These are phyloP conservation scores for Trichoderma sp. DNA, from an alignment of 2,329 filamentous ascomycete genomes.

Conservation along the genomic window DNA sequence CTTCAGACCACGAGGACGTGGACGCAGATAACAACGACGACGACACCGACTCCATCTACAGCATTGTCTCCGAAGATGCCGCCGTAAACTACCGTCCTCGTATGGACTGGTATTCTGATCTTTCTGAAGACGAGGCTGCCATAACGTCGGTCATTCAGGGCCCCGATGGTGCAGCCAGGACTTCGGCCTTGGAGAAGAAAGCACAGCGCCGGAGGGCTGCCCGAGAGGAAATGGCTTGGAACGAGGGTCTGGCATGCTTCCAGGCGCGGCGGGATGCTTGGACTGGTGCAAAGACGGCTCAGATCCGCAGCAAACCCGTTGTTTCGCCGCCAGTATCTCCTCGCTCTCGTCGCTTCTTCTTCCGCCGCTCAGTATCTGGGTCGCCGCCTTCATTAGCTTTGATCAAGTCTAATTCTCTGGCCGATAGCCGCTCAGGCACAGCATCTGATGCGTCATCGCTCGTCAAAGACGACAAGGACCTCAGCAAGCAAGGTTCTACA, in stretches of 20 bases:
- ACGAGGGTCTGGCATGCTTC: slow-evolving; percentile 81
- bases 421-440: slow-evolving; percentile 42
- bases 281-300: slow-evolving; percentile 73
- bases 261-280: slow-evolving; percentile 77
- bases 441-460: slow-evolving; percentile 51
- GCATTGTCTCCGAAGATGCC: slow-evolving; percentile 59
- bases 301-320: slow-evolving; percentile 53
- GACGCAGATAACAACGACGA: slow-evolving; percentile 45
- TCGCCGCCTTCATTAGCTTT: slow-evolving; percentile 42
- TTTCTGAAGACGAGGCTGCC: slow-evolving; percentile 54
- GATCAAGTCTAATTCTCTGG: slow-evolving; percentile 19
- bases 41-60: slow-evolving; percentile 59
- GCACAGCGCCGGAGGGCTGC: slow-evolving; percentile 60
- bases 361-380: slow-evolving; percentile 51
- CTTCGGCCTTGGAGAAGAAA: slow-evolving; percentile 53
- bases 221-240: slow-evolving; percentile 73
- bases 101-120: slow-evolving; percentile 61
- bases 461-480: slow-evolving; percentile 44
- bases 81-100: slow-evolving; percentile 53
- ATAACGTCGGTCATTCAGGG: slow-evolving; percentile 52
- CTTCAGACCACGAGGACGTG: slow-evolving; percentile 41
- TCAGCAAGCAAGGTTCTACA: slow-evolving; percentile 41
- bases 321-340: slow-evolving; percentile 49
- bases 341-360: slow-evolving; percentile 56
- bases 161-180: slow-evolving; percentile 48